A percentile compares a stretch with the other conserved stretches of the same genome.
These are phyloP conservation scores for Annulohypoxylon stygium DNA, from an alignment of 495 filamentous ascomycete species.

Conservation along the genomic window DNA sequence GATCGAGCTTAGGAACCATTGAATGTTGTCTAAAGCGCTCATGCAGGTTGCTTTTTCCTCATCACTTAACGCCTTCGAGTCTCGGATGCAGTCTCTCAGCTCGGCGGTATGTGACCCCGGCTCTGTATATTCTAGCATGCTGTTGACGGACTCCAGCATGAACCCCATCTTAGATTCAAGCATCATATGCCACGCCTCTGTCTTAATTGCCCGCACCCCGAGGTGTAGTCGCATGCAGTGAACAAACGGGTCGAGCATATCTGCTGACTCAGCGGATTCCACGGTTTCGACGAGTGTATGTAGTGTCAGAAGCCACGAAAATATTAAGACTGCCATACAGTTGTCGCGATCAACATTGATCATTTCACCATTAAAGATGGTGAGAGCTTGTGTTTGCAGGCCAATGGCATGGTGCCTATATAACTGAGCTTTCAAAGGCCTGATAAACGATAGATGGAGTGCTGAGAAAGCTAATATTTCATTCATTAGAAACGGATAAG, in stretches of 20 bases:
- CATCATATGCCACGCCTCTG: slow-evolving; percentile 25
- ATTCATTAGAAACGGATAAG: slow-evolving; percentile 55
- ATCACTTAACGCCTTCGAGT: slow-evolving; percentile 17
- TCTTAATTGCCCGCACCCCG: slow-evolving; percentile 7
- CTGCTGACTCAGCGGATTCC: slow-evolving; percentile 22
- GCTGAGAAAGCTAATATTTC: slow-evolving; percentile 61
- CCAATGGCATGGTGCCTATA: slow-evolving; percentile 63
- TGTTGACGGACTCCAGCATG: slow-evolving; percentile 11
- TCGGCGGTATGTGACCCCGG: slow-evolving; percentile 31
- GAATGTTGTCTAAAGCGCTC: slow-evolving; percentile 25
- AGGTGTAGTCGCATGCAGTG: slow-evolving; percentile 37
- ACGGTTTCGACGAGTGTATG: slow-evolving; percentile 30
- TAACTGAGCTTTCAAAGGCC: slow-evolving; percentile 48
- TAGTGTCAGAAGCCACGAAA: slow-evolving; percentile 33
- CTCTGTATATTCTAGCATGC: slow-evolving; percentile 5
- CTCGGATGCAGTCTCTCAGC: slow-evolving; percentile 18
- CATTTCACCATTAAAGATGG: slow-evolving; percentile 56
- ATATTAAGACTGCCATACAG: slow-evolving; percentile 27
- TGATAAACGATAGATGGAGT: slow-evolving; percentile 56
- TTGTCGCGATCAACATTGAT: slow-evolving; percentile 43
- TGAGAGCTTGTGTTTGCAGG: slow-evolving; percentile 63
- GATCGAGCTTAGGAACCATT: slow-evolving; percentile 30
- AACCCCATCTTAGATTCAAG: slow-evolving; percentile 35
- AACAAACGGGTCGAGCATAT: slow-evolving; percentile 28
- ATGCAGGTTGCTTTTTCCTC: slow-evolving; percentile 22